Percentiles rank a stretch among this genome's conserved stretches.
phyloP scores from a whole-genome alignment of 495 filamentous ascomycete genomes.

The Penicillium atrosanguineum region DNA sequence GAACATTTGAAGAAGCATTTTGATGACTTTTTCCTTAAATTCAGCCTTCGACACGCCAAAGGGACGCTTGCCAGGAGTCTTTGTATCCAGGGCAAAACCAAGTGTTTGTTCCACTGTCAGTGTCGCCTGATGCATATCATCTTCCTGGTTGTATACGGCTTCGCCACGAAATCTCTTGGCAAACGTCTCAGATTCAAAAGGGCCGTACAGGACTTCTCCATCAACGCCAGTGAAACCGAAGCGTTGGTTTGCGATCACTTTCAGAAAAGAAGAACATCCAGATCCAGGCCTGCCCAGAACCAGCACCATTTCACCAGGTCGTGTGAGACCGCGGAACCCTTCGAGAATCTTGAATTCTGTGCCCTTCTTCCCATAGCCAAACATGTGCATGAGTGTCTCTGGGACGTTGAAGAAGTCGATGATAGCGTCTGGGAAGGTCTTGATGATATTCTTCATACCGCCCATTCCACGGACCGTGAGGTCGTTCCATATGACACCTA shows the following conservation, averaged over 20 bases:
- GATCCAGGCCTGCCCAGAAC: constrained; percentile 84
- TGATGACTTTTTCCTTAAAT: constrained; percentile 69
- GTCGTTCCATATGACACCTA: constrained; percentile 73
- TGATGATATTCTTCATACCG: constrained; percentile 71
- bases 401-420: constrained; percentile 71
- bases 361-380: constrained; percentile 60
- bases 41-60: constrained; percentile 61
- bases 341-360: constrained; percentile 60
- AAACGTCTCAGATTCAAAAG: constrained; percentile 58
- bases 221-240: constrained; percentile 73
- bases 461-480: constrained; percentile 77
- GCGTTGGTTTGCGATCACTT: constrained; percentile 78
- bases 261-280: constrained; percentile 86
- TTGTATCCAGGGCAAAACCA: constrained; percentile 78
- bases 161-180: constrained; percentile 73
- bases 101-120: constrained; percentile 83
- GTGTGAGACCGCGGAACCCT: constrained; percentile 57
- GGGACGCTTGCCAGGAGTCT: constrained; percentile 71
- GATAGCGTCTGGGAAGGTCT: constrained; percentile 81
- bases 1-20: constrained; percentile 78
- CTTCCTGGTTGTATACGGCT: constrained; percentile 82
- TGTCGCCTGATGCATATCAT: constrained; percentile 77
- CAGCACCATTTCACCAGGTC: constrained; percentile 86
- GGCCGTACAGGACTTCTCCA: constrained; percentile 79
- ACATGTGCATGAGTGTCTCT: constrained; percentile 54